Conservation (phyloP, 805 yeast genomes). For the Zygosaccharomyces pseudorouxii region DNA sequence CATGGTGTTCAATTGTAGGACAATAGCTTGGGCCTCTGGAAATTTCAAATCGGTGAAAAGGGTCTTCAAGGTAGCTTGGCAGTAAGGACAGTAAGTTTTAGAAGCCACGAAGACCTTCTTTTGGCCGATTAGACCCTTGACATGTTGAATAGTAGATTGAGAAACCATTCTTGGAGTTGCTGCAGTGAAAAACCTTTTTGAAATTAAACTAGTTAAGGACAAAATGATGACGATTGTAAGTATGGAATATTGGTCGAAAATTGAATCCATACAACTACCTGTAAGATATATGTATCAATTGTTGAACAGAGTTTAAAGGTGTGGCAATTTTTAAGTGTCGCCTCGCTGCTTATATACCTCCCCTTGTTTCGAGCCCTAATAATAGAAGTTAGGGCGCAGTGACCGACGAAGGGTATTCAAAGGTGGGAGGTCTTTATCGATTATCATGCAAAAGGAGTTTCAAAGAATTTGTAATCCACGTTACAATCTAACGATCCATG, state of each 20-base stretch:
- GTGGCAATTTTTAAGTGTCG: background rate
- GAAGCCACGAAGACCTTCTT: conserved; percentile 78
- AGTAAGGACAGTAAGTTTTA: conserved; percentile 69
- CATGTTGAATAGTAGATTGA: conserved; percentile 51
- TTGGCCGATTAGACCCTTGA: conserved; percentile 56
- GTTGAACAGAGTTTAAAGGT: background rate
- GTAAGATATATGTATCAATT: background rate
- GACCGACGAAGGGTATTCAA: background rate
- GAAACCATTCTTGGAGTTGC: conserved; percentile 46
- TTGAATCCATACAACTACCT: background rate
- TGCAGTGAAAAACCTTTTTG: conserved; percentile 15
- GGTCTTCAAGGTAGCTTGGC: conserved; percentile 44
- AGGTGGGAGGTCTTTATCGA: background rate
- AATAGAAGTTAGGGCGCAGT: background rate
- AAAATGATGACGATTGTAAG: conserved; percentile 13
- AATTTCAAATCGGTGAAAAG: conserved; percentile 40
- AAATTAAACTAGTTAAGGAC: conserved; percentile 10
- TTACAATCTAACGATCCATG: background rate
- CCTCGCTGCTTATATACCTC: background rate
- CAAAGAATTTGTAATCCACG: background rate
- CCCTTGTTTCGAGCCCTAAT: background rate
- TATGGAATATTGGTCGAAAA: conserved; percentile 9
- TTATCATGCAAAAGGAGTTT: background rate
- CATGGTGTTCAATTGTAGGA: conserved; percentile 44
- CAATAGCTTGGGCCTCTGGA: conserved; percentile 38